These are phyloP conservation scores for Penicillium vulpinum DNA, from an alignment of 2,329 filamentous ascomycete genomes.

Conservation along the genomic window DNA sequence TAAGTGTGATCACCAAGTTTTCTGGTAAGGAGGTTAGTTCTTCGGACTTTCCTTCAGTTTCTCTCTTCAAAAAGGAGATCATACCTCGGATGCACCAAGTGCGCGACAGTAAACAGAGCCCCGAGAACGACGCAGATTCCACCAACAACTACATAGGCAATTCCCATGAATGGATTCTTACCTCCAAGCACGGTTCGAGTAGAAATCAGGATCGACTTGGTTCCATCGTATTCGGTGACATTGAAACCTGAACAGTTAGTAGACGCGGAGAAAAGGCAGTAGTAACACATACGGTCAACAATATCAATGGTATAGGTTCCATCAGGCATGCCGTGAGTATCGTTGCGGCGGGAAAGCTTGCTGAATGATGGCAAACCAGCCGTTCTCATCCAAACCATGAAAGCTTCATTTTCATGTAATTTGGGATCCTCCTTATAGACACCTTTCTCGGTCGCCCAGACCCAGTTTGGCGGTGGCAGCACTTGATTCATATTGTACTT, in stretches of 20 bases:
- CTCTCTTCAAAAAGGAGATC: conserved; percentile 27
- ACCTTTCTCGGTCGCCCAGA: conserved; percentile 71
- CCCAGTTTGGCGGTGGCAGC: conserved; percentile 85
- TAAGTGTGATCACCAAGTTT: conserved; percentile 99
- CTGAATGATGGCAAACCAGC: conserved; percentile 91
- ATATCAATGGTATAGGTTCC: conserved; percentile 79
- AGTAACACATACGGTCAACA: conserved; percentile 66
- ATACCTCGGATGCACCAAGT: conserved; percentile 86
- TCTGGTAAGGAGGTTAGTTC: conserved; percentile 48
- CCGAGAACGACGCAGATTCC: conserved; percentile 90
- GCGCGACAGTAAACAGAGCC: conserved; percentile 81
- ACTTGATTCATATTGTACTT: conserved; percentile 67
- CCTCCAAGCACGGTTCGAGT: conserved; percentile 92
- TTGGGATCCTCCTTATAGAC: conserved; percentile 73
- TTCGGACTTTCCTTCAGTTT: background rate
- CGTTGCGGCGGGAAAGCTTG: conserved; percentile 86
- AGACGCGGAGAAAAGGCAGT: background rate
- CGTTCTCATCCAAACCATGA: conserved; percentile 99
- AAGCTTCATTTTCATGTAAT: conserved; percentile 73
- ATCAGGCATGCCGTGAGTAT: conserved; percentile 63
- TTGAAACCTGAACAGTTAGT: conserved; percentile 67
- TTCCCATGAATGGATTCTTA: conserved; percentile 92
- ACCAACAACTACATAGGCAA: conserved; percentile 91
- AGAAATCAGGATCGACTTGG: conserved; percentile 85
- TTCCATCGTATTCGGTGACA: conserved; percentile 75